Evolutionary conservation across 306 rosid genomes (phyloP).

Genomic region (Begonia loranthoides): DNA sequence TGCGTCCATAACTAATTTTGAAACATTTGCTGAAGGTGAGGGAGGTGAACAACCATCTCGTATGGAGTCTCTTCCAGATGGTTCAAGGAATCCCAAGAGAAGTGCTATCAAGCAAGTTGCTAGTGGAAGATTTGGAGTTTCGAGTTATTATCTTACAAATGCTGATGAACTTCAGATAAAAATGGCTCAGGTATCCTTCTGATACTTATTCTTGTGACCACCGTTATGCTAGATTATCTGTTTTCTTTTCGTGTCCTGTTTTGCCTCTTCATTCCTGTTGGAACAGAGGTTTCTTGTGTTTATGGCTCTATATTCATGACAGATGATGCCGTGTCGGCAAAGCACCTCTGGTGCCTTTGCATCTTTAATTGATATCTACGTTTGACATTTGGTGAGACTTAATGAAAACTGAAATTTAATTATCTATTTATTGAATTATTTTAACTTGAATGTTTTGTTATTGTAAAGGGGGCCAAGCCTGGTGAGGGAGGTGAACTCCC

Average conservation of each 20-base stretch:
- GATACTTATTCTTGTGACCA: not conserved
- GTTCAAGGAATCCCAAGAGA: conserved; percentile 87
- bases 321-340: conserved; percentile 45
- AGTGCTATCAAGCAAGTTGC: conserved; percentile 98
- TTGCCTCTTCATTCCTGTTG: conserved; percentile 21
- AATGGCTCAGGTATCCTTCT: conserved; percentile 90
- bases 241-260: conserved; percentile 8
- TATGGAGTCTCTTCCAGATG: conserved; percentile 87
- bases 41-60: conserved; percentile 99
- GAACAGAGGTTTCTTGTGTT: conserved; percentile 31
- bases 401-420: conserved; percentile 8
- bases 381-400: conserved; percentile 33
- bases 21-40: conserved; percentile 50
- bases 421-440: conserved; percentile 10
- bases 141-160: conserved; percentile 92
- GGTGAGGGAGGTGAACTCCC: conserved; percentile 99
- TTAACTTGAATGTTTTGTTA: conserved; percentile 15
- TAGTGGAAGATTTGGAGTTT: conserved; percentile 98
- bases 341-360: conserved; percentile 54
- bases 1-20: not conserved
- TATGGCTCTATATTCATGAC: conserved; percentile 37
- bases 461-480: conserved; percentile 91
- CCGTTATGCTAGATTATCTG: not conserved
- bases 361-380: conserved; percentile 30
- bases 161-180: conserved; percentile 96